Evolutionary conservation across 139 green algal genomes (phyloP).

Genomic region (Mychonastes homosphaera): DNA sequence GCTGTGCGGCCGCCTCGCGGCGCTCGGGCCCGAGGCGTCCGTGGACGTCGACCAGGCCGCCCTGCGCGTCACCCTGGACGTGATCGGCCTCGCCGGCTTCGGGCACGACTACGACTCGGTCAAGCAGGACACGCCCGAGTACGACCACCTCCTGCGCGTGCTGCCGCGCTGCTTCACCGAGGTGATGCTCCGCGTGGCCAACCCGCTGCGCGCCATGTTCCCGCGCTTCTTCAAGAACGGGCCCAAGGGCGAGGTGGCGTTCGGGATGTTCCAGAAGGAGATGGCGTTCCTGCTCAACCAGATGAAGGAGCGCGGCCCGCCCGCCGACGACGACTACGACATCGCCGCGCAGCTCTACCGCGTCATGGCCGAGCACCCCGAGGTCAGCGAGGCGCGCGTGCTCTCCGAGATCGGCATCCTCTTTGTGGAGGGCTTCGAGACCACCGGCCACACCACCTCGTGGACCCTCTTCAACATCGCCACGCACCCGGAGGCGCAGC

Average conservation of each 20-base stretch:
- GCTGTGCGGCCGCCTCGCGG: neutral
- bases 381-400: slow-evolving; percentile 16
- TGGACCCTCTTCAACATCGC: slow-evolving; percentile 31
- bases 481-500: slow-evolving; percentile 16
- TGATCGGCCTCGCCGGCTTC: slow-evolving; percentile 16
- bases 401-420: slow-evolving; percentile 42
- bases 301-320: neutral
- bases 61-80: slow-evolving; percentile 16
- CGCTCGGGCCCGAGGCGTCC: slow-evolving; percentile 4
- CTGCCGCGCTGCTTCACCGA: slow-evolving; percentile 20
- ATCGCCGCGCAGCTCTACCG: slow-evolving; percentile 9
- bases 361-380: slow-evolving; percentile 13
- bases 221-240: slow-evolving; percentile 6
- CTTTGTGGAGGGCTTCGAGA: slow-evolving; percentile 45
- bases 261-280: neutral
- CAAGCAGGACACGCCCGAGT: slow-evolving; percentile 8
- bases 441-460: slow-evolving; percentile 28
- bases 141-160: slow-evolving; percentile 15
- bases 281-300: neutral
- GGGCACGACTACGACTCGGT: slow-evolving; percentile 11
- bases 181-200: slow-evolving; percentile 15
- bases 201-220: slow-evolving; percentile 2
- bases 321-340: neutral
- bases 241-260: slow-evolving; percentile 1
- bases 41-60: slow-evolving; percentile 15